Percentiles rank a stretch among this genome's conserved stretches.
phyloP scores from a whole-genome alignment of 345 rosid species.

The Salix koriyanagi region DNA sequence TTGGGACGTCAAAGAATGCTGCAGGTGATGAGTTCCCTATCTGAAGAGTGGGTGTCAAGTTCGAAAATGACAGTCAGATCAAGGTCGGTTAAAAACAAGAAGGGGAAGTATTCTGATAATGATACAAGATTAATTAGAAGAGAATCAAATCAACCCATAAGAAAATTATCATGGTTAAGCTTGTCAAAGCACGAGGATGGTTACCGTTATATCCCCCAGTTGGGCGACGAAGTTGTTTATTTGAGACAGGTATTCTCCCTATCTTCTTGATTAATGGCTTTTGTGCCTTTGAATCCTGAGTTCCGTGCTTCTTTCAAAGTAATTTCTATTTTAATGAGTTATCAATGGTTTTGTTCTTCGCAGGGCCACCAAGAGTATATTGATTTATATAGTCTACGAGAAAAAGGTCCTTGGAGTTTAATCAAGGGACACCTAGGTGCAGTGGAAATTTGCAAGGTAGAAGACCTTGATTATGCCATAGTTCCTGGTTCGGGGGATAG shows the following conservation, averaged over 20 bases:
- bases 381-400: neutral
- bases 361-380: conserved; percentile 27
- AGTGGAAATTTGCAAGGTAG: conserved; percentile 28
- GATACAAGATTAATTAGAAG: neutral
- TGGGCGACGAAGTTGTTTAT: conserved; percentile 28
- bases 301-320: neutral
- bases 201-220: conserved; percentile 25
- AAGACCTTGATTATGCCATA: conserved; percentile 15
- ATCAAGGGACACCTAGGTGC: conserved; percentile 4
- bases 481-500: conserved; percentile 29
- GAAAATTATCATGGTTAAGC: conserved; percentile 24
- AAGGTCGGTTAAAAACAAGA: conserved; percentile 24
- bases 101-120: neutral
- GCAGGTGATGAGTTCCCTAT: conserved; percentile 1
- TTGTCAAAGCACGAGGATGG: conserved; percentile 25
- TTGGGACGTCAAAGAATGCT: conserved; percentile 37
- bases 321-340: neutral
- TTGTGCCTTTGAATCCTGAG: conserved; percentile 1
- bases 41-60: conserved; percentile 13
- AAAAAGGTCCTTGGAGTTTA: conserved; percentile 17
- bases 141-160: conserved; percentile 7
- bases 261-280: neutral
- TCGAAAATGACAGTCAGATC: conserved; percentile 3
- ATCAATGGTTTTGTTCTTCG: neutral
- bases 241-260: conserved; percentile 23